Evolutionary conservation across 2,329 filamentous ascomycete species (phyloP).

Genomic region (Rachicladosporium sp.): DNA sequence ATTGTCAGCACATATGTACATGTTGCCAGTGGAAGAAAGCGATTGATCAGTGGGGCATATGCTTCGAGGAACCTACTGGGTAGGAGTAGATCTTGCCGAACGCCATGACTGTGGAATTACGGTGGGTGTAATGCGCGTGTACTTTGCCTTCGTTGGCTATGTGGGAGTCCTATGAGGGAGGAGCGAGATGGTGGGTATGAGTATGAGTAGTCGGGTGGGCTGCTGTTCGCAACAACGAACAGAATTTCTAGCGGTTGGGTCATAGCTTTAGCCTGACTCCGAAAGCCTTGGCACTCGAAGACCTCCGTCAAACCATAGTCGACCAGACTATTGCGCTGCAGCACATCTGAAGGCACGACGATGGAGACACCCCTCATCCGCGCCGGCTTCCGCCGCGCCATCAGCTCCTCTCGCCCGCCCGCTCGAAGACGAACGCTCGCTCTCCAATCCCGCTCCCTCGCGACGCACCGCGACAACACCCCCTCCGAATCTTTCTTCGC

Average conservation of each 20-base stretch:
- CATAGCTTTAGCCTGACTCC: no score
- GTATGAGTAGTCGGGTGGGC: neutral
- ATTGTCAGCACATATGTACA: no score
- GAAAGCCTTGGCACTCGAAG: no score
- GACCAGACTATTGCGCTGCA: neutral
- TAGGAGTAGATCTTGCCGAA: conserved; percentile 97
- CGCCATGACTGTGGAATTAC: conserved; percentile 38
- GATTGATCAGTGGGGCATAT: conserved; percentile 1
- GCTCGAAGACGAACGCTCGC: conserved; percentile 11
- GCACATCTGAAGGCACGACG: neutral
- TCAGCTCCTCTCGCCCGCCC: conserved; percentile 14
- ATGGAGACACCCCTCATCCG: conserved; percentile 21
- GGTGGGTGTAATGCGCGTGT: conserved; percentile 6
- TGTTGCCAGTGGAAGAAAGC: no score
- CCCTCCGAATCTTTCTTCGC: conserved; percentile 9
- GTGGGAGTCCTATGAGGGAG: conserved; percentile 3
- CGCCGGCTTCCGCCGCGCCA: conserved; percentile 18
- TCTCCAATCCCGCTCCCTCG: conserved; percentile 15
- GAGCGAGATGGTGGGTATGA: neutral
- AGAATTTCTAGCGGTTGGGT: no score
- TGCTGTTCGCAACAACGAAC: neutral
- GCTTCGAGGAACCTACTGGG: conserved; percentile 46
- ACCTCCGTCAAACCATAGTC: neutral
- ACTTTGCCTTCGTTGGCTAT: conserved; percentile 23
- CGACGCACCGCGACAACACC: conserved; percentile 12